Percentiles rank a stretch among this genome's conserved stretches.
These are phyloP conservation scores for Auricularia cornea DNA, from an alignment of 768 basidiomycete genomes.

Conservation along the genomic window DNA sequence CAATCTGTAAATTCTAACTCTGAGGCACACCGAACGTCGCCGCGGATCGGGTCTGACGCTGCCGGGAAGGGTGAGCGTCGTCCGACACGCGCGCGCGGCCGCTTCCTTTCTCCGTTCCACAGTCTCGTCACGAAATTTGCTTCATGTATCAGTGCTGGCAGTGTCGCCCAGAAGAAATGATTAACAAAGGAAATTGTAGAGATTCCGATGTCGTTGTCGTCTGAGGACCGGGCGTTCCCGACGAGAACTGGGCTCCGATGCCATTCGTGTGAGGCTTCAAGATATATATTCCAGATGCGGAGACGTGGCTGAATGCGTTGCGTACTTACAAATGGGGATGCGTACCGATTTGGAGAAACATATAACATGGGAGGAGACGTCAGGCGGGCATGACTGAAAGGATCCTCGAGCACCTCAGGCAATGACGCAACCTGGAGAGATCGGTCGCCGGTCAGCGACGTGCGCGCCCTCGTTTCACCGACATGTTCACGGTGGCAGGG, in stretches of 20 bases:
- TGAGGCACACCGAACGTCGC: not conserved
- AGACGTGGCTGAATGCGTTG: too few species aligned
- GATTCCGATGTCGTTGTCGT: too few species aligned
- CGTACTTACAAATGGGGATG: too few species aligned
- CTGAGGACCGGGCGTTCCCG: too few species aligned
- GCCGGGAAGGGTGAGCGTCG: not conserved
- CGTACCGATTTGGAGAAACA: too few species aligned
- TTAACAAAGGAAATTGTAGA: too few species aligned
- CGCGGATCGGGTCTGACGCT: not conserved
- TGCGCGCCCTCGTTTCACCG: not conserved
- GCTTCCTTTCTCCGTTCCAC: not conserved
- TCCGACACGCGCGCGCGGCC: not conserved
- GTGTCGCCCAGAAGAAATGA: too few species aligned
- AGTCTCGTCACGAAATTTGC: not conserved
- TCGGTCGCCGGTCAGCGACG: not conserved
- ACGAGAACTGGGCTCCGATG: too few species aligned
- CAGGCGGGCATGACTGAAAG: not conserved
- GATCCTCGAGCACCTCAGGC: too few species aligned
- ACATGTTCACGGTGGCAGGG: not conserved
- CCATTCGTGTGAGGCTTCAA: too few species aligned
- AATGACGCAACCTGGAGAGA: not conserved
- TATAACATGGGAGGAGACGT: too few species aligned
- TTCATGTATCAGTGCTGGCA: not conserved
- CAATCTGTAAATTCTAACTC: not conserved
- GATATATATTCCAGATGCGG: too few species aligned